Conservation (phyloP, 331 rosid species). For the Telfairia occidentalis region DNA sequence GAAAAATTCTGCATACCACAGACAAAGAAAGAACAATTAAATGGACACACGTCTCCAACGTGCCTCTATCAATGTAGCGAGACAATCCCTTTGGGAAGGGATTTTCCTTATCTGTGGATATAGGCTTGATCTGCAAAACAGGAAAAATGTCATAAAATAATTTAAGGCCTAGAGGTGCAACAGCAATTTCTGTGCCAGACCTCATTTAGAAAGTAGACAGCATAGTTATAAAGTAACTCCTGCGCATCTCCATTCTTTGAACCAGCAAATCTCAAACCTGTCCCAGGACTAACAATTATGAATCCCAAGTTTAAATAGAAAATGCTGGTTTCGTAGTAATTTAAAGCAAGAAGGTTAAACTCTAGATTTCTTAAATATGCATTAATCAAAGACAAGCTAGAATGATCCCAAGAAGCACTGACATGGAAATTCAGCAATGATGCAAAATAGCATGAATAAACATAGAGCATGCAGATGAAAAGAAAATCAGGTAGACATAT, state of each 20-base stretch:
- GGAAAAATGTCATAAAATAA: conserved; percentile 9
- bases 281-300: conserved; percentile 14
- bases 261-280: conserved; percentile 93
- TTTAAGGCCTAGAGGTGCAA: conserved; percentile 18
- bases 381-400: not conserved
- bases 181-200: conserved; percentile 27
- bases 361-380: not conserved
- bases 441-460: not conserved
- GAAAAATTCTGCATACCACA: conserved; percentile 42
- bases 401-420: not conserved
- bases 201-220: conserved; percentile 82
- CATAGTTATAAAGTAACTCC: conserved; percentile 73
- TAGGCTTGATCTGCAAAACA: conserved; percentile 64
- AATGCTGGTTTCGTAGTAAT: not conserved
- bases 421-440: not conserved
- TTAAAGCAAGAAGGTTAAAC: not conserved
- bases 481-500: not conserved
- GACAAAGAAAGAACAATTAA: conserved; percentile 81
- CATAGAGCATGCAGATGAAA: not conserved
- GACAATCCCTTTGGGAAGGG: conserved; percentile 77
- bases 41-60: conserved; percentile 87
- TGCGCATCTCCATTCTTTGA: conserved; percentile 73
- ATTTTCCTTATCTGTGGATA: conserved; percentile 44
- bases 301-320: conserved; percentile 17
- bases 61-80: conserved; percentile 76